These are phyloP conservation scores for Saccharomycopsis vini DNA, from an alignment of 805 yeast species.

Conservation along the genomic window DNA sequence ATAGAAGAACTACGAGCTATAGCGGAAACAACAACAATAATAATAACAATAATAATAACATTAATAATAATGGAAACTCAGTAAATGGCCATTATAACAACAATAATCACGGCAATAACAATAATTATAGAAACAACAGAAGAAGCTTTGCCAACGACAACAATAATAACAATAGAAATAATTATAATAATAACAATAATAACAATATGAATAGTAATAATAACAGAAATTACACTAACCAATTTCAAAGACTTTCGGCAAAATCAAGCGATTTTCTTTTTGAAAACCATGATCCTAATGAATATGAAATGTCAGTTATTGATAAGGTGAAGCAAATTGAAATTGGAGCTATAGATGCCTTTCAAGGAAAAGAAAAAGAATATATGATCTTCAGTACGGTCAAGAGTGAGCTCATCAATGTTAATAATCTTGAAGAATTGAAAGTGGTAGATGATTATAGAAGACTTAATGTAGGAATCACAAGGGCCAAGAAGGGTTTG, in stretches of 20 bases:
- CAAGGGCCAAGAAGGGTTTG: constrained; percentile 36
- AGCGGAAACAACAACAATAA: neutral
- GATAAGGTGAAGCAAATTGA: constrained; percentile 30
- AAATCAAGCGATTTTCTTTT: constrained; percentile 14
- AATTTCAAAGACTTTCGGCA: constrained; percentile 6
- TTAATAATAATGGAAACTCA: too few relatives aligned
- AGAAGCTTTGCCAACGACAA: neutral
- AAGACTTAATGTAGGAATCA: constrained; percentile 38
- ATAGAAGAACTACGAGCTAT: neutral
- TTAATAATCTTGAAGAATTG: constrained; percentile 11
- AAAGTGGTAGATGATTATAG: constrained; percentile 25
- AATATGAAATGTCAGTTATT: constrained; percentile 28
- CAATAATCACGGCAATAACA: neutral
- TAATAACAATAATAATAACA: too few relatives aligned
- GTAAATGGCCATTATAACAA: constrained; percentile 1
- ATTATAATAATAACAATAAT: neutral
- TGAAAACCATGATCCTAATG: constrained; percentile 18
- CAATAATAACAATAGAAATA: neutral
- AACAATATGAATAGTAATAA: neutral
- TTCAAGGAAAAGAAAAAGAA: constrained; percentile 38
- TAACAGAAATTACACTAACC: neutral
- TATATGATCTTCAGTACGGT: constrained; percentile 35
- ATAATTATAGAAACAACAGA: neutral
- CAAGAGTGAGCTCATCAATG: constrained; percentile 20
- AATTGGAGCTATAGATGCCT: constrained; percentile 32